Base-by-base conservation (phyloP, 306 rosid genomes). In the Coriaria nepalensis region DNA sequence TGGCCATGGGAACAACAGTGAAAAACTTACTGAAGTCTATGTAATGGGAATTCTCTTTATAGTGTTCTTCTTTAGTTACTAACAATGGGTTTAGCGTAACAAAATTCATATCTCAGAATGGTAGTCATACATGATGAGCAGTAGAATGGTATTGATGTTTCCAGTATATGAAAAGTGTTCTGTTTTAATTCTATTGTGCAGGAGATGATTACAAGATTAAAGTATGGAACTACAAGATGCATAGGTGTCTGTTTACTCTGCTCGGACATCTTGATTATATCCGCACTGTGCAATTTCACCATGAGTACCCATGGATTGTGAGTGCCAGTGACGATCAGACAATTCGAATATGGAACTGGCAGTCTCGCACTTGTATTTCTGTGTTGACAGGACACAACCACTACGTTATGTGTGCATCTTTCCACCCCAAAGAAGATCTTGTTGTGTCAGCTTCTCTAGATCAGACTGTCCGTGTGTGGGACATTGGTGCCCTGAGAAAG, bases 201-300 rank as follows among this genome's bases (percentile, higher is more conserved):
- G 95, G 95, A 78, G 95, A 86, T 76, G 95, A 86, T 67, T 86
- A 86, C 80, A 86, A 86, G 82, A 86, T 86, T 61, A 86, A 86
- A 58, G 95, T 86, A 44, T 86, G 95, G 95, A 86, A 86, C 74
- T 86, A 86, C 78, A 86, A 86, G 85, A 44, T 86, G 85, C 95
- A 86, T 58, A 69, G 95, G 69, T 86, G 95, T 70, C 66, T 86
- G 62, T 86, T 86, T 69, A 81, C 95, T 37, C 87, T 86, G 59
- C 75, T 86, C 43, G 95, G 95, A 55, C 95, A 86, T 66, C 95
- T 86, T 60, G 95, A 86, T 78, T 86, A 86, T 60, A 86, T 86
- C 35, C 95, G 95, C 11, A 86, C 95, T 0, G 95, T 86, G 44
- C 95, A 86, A 54, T 86, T 81, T 70, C 95, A 86, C 66, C 87